Conservation (phyloP, 2,329 filamentous ascomycete genomes). For the Bertia moriformis region DNA sequence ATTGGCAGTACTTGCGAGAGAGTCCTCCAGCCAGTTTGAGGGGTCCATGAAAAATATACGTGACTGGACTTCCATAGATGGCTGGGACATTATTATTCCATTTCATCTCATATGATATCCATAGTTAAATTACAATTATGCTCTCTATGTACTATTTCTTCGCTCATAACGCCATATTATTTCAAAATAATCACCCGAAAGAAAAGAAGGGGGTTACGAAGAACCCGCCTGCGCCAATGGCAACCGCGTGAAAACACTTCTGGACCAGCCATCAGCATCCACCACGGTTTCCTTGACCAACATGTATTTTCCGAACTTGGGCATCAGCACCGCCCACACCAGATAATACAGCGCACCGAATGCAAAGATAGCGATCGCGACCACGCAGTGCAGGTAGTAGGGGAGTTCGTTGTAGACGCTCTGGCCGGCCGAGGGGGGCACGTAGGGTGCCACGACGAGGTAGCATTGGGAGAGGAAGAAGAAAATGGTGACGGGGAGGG, state of each 20-base stretch:
- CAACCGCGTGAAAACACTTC: constrained; percentile 32
- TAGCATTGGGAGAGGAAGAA: constrained; percentile 48
- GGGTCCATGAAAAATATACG: not conserved
- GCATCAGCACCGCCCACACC: constrained; percentile 35
- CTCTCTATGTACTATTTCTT: too few species aligned
- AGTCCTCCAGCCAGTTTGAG: constrained; percentile 1
- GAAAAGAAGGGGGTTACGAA: too few species aligned
- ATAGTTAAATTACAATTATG: too few species aligned
- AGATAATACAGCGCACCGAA: constrained; percentile 40
- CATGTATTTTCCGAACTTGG: constrained; percentile 35
- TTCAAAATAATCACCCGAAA: too few species aligned
- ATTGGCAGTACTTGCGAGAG: not conserved
- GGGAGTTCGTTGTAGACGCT: constrained; percentile 37
- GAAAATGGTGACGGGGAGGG: constrained; percentile 36
- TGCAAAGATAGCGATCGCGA: constrained; percentile 36
- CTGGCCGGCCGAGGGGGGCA: constrained; percentile 33
- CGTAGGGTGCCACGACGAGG: constrained; percentile 42
- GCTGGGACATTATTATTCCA: constrained; percentile 1
- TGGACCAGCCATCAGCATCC: constrained; percentile 49
- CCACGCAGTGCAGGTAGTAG: constrained; percentile 42
- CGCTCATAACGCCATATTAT: too few species aligned
- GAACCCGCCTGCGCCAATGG: constrained; percentile 13
- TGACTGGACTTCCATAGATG: not conserved
- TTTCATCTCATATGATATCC: too few species aligned
- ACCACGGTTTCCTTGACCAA: constrained; percentile 37